Percentiles rank a stretch among this genome's conserved stretches.
Evolutionary conservation across 202 grass and related monocot species (phyloP).

Genomic region (Schoenoplectus triqueter): DNA sequence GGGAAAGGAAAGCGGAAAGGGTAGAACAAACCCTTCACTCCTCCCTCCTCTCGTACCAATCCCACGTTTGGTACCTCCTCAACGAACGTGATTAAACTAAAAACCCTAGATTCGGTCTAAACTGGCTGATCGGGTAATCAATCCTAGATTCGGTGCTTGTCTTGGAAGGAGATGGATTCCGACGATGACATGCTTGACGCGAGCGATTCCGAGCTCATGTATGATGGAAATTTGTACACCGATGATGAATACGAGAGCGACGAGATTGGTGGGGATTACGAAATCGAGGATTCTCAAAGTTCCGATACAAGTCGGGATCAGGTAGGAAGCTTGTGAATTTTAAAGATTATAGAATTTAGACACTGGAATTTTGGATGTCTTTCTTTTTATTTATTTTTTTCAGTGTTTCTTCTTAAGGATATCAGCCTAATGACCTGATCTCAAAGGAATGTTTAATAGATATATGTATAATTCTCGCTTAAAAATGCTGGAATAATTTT

Average conservation of each 20-base stretch:
- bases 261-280: constrained; percentile 32
- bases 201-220: constrained; percentile 65
- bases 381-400: not conserved
- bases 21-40: constrained; percentile 7
- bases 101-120: constrained; percentile 21
- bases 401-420: not conserved
- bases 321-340: constrained; percentile 41
- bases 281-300: constrained; percentile 52
- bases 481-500: not conserved
- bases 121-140: constrained; percentile 20
- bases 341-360: not conserved
- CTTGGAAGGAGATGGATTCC: constrained; percentile 50
- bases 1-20: too few relatives aligned
- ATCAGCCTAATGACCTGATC: not conserved
- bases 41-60: not conserved
- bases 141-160: constrained; percentile 16
- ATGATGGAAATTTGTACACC: constrained; percentile 65
- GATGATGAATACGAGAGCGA: constrained; percentile 49
- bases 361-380: not conserved
- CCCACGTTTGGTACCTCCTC: not conserved
- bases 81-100: not conserved
- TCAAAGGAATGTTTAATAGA: not conserved
- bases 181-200: constrained; percentile 54
- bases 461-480: not conserved
- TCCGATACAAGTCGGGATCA: constrained; percentile 55